These are phyloP conservation scores for Aspergillus melleus DNA, from an alignment of 2,329 filamentous ascomycete genomes.

Conservation along the genomic window DNA sequence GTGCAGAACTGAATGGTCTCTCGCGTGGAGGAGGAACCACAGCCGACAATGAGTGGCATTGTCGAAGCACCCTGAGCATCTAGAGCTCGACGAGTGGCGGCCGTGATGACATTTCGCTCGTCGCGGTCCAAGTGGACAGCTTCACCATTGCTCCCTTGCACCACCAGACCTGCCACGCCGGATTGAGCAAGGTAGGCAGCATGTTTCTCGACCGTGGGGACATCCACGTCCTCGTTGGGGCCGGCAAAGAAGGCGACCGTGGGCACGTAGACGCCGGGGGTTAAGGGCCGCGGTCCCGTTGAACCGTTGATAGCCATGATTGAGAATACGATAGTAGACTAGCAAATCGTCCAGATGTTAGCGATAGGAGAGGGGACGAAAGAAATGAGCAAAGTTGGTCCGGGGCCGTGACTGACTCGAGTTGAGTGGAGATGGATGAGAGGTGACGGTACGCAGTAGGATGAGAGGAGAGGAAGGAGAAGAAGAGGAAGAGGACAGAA, in stretches of 20 bases:
- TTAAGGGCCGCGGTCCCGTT: conserved; percentile 29
- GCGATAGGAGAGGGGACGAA: background rate
- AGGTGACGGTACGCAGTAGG: background rate
- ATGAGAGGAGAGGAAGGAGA: background rate
- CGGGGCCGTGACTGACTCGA: background rate
- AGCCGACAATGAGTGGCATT: conserved; percentile 74
- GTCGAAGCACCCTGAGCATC: conserved; percentile 64
- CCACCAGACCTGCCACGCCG: conserved; percentile 72
- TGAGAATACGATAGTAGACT: background rate
- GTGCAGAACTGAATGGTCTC: conserved; percentile 70
- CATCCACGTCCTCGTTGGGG: conserved; percentile 65
- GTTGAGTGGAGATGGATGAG: background rate
- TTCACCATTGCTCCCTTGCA: conserved; percentile 80
- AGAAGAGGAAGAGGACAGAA: background rate
- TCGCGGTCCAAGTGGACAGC: conserved; percentile 73
- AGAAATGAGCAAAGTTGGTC: background rate
- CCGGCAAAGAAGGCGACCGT: conserved; percentile 72
- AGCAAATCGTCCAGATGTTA: background rate
- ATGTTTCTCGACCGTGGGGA: conserved; percentile 57
- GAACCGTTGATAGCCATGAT: conserved; percentile 26
- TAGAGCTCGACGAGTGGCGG: conserved; percentile 68
- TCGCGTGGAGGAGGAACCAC: conserved; percentile 69
- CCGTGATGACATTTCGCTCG: conserved; percentile 69
- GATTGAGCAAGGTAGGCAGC: conserved; percentile 70
- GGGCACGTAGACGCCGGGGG: conserved; percentile 66